A percentile compares a stretch with the other conserved stretches of the same genome.
Conservation (phyloP, 2,329 filamentous ascomycete genomes). For the Nectriaceae sp. region DNA sequence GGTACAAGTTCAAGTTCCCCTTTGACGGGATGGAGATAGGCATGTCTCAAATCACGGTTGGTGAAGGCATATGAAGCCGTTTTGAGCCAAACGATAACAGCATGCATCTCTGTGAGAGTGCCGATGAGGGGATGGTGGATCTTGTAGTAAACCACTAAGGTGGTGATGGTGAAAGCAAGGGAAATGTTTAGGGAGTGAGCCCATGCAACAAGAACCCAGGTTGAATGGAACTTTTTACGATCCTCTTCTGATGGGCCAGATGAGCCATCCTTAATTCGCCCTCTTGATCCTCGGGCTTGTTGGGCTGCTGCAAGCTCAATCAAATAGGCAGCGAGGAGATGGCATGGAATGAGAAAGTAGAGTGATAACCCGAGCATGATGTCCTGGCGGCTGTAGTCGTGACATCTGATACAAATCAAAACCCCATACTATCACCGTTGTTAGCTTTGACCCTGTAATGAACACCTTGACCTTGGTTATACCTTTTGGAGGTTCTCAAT, state of each 20-base stretch:
- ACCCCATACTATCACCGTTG: constrained; percentile 75
- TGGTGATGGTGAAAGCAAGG: constrained; percentile 77
- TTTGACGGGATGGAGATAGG: constrained; percentile 75
- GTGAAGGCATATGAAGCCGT: constrained; percentile 95
- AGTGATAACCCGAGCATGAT: constrained; percentile 73
- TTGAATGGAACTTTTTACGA: constrained; percentile 66
- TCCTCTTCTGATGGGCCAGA: constrained; percentile 55
- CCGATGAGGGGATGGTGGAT: constrained; percentile 94
- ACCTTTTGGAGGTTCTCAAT: constrained; percentile 98
- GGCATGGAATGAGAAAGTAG: constrained; percentile 86
- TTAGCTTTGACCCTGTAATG: background rate
- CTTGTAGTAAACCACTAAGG: constrained; percentile 83
- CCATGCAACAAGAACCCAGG: constrained; percentile 80
- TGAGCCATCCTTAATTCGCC: constrained; percentile 53
- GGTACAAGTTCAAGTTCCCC: constrained; percentile 73
- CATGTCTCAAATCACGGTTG: constrained; percentile 91
- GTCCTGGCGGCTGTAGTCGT: constrained; percentile 82
- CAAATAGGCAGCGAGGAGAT: constrained; percentile 85
- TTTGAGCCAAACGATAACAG: constrained; percentile 95
- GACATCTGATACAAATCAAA: constrained; percentile 86
- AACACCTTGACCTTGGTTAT: constrained; percentile 3
- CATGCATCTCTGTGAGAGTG: constrained; percentile 86
- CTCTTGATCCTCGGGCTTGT: constrained; percentile 71
- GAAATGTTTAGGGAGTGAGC: constrained; percentile 84
- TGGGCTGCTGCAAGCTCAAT: constrained; percentile 84